phyloP scores from a whole-genome alignment of 148 eudicot species.

The Vaccinium vitisidaea region DNA sequence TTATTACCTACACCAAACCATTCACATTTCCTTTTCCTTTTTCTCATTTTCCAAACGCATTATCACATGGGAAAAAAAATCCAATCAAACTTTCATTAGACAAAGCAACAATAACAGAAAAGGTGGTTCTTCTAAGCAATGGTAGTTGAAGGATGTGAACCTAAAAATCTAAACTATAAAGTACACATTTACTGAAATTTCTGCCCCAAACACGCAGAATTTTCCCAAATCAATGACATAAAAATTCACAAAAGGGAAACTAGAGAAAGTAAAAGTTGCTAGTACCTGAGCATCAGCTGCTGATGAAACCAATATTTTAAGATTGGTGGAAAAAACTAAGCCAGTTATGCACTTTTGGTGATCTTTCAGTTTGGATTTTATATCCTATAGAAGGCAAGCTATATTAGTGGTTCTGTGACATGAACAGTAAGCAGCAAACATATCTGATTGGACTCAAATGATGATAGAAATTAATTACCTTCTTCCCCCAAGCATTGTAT shows the following conservation, averaged over 20 bases:
- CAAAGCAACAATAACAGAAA: no score
- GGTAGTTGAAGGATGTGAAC: no score
- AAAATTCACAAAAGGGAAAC: background rate
- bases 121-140: no score
- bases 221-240: background rate
- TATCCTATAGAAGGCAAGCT: slow-evolving; percentile 32
- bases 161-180: no score
- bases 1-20: no score
- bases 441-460: background rate
- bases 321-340: slow-evolving; percentile 67
- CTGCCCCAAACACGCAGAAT: background rate
- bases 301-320: slow-evolving; percentile 73
- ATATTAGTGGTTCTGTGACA: background rate
- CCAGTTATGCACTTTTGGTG: slow-evolving; percentile 80
- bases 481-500: slow-evolving; percentile 73
- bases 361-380: slow-evolving; percentile 66
- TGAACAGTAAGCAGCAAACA: background rate
- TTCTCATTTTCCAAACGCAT: no score
- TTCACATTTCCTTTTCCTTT: no score
- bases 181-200: no score
- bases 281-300: slow-evolving; percentile 93
- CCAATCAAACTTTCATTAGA: no score
- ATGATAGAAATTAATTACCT: slow-evolving; percentile 43
- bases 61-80: no score
- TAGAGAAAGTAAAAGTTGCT: background rate